Percentiles rank a stretch among this genome's conserved stretches.
Conservation (phyloP, 148 eudicot species). For the Camellia japonica region DNA sequence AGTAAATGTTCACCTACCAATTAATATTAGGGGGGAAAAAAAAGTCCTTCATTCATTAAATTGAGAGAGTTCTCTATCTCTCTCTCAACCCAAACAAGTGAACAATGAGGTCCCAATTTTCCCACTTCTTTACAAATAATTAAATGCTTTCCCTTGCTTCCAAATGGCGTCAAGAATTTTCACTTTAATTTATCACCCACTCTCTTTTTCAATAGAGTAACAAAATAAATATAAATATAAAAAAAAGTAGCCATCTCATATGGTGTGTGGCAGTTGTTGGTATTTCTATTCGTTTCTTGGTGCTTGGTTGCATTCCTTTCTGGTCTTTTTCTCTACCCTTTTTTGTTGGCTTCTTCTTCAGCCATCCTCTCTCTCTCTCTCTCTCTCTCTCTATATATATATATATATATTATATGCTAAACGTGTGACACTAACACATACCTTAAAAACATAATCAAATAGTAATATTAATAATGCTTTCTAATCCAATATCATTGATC, state of each 20-base stretch:
- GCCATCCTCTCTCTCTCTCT: neutral
- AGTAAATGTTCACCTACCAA: too few species aligned
- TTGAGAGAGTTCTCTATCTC: too few species aligned
- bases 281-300: constrained; percentile 19
- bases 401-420: neutral
- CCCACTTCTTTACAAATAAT: too few species aligned
- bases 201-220: neutral
- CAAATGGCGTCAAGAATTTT: constrained; percentile 1
- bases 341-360: constrained; percentile 10
- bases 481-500: neutral
- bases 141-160: neutral
- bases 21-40: too few species aligned
- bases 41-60: too few species aligned
- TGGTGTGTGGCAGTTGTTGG: constrained; percentile 11
- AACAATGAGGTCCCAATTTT: too few species aligned
- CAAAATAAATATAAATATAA: neutral
- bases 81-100: too few species aligned
- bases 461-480: neutral
- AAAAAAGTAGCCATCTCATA: constrained; percentile 9
- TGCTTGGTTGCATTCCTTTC: constrained; percentile 14
- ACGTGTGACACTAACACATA: neutral
- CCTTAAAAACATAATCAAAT: neutral
- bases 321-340: neutral
- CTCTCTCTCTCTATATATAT: neutral
- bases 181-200: neutral